Conservation (phyloP, 164 flowering plant genomes). For the Magnolia changhungtana region DNA sequence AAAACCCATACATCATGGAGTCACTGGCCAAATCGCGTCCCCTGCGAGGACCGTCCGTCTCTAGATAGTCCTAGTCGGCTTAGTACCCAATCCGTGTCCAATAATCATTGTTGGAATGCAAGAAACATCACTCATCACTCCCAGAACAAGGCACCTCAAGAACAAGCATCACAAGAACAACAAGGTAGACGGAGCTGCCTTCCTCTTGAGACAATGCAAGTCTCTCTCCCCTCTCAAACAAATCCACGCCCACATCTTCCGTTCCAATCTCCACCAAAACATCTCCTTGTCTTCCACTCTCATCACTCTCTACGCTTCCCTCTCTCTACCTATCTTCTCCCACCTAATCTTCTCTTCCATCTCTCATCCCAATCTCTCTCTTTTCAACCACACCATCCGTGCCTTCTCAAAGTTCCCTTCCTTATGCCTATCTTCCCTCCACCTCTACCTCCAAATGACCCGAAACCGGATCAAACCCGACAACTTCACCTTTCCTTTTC, state of each 20-base stretch:
- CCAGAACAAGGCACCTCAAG: too few species aligned
- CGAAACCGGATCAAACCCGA: constrained; percentile 18
- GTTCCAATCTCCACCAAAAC: constrained; percentile 27
- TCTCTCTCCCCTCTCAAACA: constrained; percentile 24
- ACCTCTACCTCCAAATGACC: constrained; percentile 25
- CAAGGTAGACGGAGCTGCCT: constrained; percentile 23
- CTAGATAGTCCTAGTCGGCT: too few species aligned
- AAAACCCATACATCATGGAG: too few species aligned
- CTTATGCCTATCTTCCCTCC: constrained; percentile 7
- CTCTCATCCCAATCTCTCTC: constrained; percentile 20
- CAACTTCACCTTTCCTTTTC: constrained; percentile 31
- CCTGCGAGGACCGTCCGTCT: too few species aligned
- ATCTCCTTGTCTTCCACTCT: constrained; percentile 27
- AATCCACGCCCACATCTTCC: constrained; percentile 29
- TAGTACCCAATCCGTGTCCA: too few species aligned
- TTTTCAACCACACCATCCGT: constrained; percentile 23
- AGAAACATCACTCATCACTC: too few species aligned
- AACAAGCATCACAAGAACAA: constrained; percentile 14
- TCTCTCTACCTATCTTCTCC: constrained; percentile 18
- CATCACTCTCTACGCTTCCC: constrained; percentile 24
- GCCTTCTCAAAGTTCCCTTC: constrained; percentile 18
- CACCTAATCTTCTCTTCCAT: constrained; percentile 23
- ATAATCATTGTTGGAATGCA: too few species aligned
- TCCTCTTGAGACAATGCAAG: constrained; percentile 19
- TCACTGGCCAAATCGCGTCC: too few species aligned